Percentiles rank a stretch among this genome's conserved stretches.
These are phyloP conservation scores for Phytophthora cryptogea DNA, from an alignment of 352 stramenopile species.

Conservation along the genomic window DNA sequence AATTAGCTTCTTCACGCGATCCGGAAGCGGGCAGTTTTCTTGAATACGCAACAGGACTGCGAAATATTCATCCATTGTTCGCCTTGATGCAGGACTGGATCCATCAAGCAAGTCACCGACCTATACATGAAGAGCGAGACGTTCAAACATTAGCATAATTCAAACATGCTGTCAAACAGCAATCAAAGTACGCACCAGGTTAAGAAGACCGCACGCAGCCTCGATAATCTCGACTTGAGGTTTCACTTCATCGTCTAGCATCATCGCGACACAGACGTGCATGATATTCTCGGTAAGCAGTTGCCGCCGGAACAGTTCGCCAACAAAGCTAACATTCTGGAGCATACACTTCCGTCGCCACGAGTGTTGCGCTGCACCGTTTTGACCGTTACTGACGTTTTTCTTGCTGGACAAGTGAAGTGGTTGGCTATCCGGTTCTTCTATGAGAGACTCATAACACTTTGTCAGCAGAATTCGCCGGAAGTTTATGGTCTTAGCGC, in stretches of 20 bases:
- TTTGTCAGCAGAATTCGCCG: slow-evolving; percentile 76
- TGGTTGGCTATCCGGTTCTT: slow-evolving; percentile 53
- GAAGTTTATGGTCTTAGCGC: slow-evolving; percentile 86
- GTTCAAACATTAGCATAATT: not conserved
- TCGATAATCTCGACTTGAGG: slow-evolving; percentile 69
- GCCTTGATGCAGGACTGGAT: slow-evolving; percentile 76
- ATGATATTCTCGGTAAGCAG: slow-evolving; percentile 85
- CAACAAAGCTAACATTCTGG: slow-evolving; percentile 70
- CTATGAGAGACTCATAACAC: slow-evolving; percentile 82
- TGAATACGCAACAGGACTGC: slow-evolving; percentile 62
- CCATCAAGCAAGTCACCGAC: slow-evolving; percentile 81
- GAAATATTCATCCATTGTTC: slow-evolving; percentile 88
- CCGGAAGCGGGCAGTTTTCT: slow-evolving; percentile 39
- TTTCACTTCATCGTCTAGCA: slow-evolving; percentile 76
- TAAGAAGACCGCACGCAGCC: slow-evolving; percentile 65
- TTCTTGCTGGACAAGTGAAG: slow-evolving; percentile 24
- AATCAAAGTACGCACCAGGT: slow-evolving; percentile 39
- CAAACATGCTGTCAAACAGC: not conserved
- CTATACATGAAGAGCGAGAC: slow-evolving; percentile 27
- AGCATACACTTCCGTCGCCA: slow-evolving; percentile 82
- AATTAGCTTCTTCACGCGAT: slow-evolving; percentile 51
- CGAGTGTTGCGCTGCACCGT: slow-evolving; percentile 44
- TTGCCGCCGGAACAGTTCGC: slow-evolving; percentile 80
- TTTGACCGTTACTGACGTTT: slow-evolving; percentile 18
- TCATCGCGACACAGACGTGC: slow-evolving; percentile 85